Evolutionary conservation across 352 stramenopile species (phyloP), one percentile per base, ranked within the genome.

Genomic region (Aphanomyces stellatus): DNA sequence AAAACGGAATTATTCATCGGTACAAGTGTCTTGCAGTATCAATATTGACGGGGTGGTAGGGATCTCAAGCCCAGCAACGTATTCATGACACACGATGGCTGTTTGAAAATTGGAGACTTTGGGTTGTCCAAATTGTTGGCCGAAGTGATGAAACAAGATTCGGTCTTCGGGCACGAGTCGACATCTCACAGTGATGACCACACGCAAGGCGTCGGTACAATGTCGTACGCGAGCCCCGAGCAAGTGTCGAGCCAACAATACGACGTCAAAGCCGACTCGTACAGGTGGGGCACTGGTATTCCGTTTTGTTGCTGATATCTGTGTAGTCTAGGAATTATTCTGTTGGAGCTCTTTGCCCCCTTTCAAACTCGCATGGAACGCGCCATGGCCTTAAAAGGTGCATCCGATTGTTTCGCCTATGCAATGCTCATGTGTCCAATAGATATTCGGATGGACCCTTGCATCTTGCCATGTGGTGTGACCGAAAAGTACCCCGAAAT

Each of bases 51-150:
- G 2, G 22, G 3, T 15, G 3, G 43, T 42, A 67, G 60, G 4
- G 65, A 71, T 43, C 35, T 71, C 10, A 71, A 71, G 33, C 65
- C 65, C 3, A 51, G 48, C 43, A 71, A 71, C 25, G 48, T 71
- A 1, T 71, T 71, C 37, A 56, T 71, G 37, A 61, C 49, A 6
- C 40, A 34, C 40, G 65, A 71, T n/a, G 65, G 65, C 0, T 33
- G 28, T 8, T 19, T 71, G 17, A 69, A 69, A 27, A 71, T 71
- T 70, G 65, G 65, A 27, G 65, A 71, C 43, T 71, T 71, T 63
- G 65, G 65, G 4, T 33, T 71, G 17, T 67, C 65, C 5, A 71
- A 69, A 42, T 40, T 69, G 10, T 40, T 69, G 2, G 53, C 49
- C 1, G 53, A 62, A 51, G 62, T 65, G 10, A 62, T 64, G 49